A percentile compares a stretch with the other conserved stretches of the same genome.
Conservation (phyloP, 257 asterid genomes). For the Handroanthus guayacan region DNA sequence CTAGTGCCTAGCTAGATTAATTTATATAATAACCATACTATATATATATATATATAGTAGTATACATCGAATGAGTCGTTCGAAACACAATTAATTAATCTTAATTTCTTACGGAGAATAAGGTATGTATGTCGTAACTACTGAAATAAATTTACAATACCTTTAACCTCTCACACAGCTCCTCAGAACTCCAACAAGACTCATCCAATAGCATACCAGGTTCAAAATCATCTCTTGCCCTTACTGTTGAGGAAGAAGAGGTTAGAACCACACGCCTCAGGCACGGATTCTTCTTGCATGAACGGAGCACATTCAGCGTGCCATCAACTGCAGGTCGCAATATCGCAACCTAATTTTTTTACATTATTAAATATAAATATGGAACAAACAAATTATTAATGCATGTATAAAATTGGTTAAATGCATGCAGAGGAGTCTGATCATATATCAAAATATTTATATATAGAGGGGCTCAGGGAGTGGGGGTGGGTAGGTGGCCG, state of each 20-base stretch:
- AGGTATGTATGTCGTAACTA: too few relatives aligned
- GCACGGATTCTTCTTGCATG: slow-evolving; percentile 74
- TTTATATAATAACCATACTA: too few relatives aligned
- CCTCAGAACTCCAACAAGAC: slow-evolving; percentile 83
- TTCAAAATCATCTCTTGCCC: slow-evolving; percentile 67
- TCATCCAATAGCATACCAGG: slow-evolving; percentile 67
- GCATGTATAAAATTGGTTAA: too few relatives aligned
- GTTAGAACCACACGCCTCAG: slow-evolving; percentile 85
- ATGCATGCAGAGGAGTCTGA: background rate
- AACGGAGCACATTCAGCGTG: slow-evolving; percentile 79
- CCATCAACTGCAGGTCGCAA: slow-evolving; percentile 91
- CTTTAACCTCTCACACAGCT: slow-evolving; percentile 68
- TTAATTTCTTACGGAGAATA: too few relatives aligned
- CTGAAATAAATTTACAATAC: slow-evolving; percentile 35
- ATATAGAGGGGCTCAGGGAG: too few relatives aligned
- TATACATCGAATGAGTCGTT: too few relatives aligned
- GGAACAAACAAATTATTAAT: too few relatives aligned
- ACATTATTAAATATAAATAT: too few relatives aligned
- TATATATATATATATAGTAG: too few relatives aligned
- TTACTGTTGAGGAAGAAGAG: slow-evolving; percentile 85
- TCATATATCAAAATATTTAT: too few relatives aligned
- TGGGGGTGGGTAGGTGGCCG: too few relatives aligned
- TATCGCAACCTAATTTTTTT: slow-evolving; percentile 57
- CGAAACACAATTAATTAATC: too few relatives aligned
- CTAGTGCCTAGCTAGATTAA: background rate